phyloP scores from a whole-genome alignment of 2,329 filamentous ascomycete genomes.

The Drechslerella coelobrocha region DNA sequence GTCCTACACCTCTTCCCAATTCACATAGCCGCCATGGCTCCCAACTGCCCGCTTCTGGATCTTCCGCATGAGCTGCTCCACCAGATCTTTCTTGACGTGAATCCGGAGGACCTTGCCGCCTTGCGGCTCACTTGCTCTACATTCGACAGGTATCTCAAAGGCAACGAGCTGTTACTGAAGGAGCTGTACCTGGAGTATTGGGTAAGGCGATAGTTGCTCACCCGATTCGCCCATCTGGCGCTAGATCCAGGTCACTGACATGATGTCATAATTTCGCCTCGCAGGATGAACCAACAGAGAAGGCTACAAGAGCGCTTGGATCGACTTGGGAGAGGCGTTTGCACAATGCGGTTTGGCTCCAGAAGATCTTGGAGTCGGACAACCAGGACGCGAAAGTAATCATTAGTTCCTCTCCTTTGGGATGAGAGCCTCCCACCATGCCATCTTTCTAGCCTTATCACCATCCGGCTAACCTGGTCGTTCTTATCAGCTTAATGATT shows the following conservation, averaged over 20 bases:
- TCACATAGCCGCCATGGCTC: conserved; percentile 2
- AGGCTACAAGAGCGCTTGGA: conserved; percentile 6
- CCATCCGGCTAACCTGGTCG: neutral
- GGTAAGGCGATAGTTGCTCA: conserved; percentile 61
- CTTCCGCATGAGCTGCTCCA: conserved; percentile 71
- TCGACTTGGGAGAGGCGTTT: conserved; percentile 57
- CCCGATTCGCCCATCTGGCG: conserved; percentile 50
- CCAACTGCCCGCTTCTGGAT: conserved; percentile 4
- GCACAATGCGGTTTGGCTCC: conserved; percentile 57
- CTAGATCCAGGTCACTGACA: conserved; percentile 41
- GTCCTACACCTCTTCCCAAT: neutral
- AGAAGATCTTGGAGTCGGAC: conserved; percentile 61
- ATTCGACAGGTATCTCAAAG: conserved; percentile 65
- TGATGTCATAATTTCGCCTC: conserved; percentile 51
- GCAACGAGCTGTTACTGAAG: conserved; percentile 68
- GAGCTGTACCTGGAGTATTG: conserved; percentile 67
- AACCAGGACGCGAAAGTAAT: conserved; percentile 58
- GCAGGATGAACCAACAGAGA: conserved; percentile 47
- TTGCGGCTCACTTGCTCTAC: conserved; percentile 64
- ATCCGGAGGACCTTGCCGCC: conserved; percentile 65
- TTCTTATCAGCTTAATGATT: conserved; percentile 58
- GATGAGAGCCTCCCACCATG: neutral
- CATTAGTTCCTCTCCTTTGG: conserved; percentile 4
- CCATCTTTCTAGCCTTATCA: too few relatives aligned
- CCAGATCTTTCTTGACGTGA: conserved; percentile 66